Percentiles rank a stretch among this genome's conserved stretches.
Evolutionary conservation across 805 yeast genomes (phyloP).

Genomic region (Metschnikowia lochheadii): DNA sequence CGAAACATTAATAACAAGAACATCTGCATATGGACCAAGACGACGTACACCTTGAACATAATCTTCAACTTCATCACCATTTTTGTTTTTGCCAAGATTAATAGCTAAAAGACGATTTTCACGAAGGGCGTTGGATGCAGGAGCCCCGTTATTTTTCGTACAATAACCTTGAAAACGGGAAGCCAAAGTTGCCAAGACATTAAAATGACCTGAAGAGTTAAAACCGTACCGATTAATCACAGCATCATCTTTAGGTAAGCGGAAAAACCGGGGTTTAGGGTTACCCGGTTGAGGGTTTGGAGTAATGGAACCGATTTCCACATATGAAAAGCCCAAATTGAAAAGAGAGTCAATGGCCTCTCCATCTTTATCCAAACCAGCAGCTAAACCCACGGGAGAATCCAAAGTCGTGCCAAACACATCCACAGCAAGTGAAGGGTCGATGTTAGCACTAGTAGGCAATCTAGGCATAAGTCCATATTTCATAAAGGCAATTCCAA

Average conservation of each 20-base stretch:
- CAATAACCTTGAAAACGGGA: constrained; percentile 42
- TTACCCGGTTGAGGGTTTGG: constrained; percentile 94
- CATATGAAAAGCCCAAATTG: constrained; percentile 78
- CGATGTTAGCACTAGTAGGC: constrained; percentile 37
- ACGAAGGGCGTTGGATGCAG: constrained; percentile 47
- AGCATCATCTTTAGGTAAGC: constrained; percentile 80
- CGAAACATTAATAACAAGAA: constrained; percentile 84
- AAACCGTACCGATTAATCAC: constrained; percentile 94
- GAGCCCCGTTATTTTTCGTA: constrained; percentile 35
- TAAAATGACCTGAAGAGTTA: constrained; percentile 84
- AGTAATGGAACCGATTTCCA: constrained; percentile 90
- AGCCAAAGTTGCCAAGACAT: constrained; percentile 64
- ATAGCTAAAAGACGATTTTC: constrained; percentile 68
- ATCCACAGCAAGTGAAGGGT: constrained; percentile 48
- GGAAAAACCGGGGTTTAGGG: constrained; percentile 87
- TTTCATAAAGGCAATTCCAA: constrained; percentile 69
- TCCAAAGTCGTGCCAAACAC: constrained; percentile 65
- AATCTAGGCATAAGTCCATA: constrained; percentile 64
- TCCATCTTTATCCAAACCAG: constrained; percentile 92
- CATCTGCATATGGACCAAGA: constrained; percentile 83
- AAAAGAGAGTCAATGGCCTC: constrained; percentile 83
- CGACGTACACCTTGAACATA: constrained; percentile 79
- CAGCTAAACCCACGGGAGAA: constrained; percentile 89
- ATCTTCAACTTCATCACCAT: constrained; percentile 85
- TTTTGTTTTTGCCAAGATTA: constrained; percentile 89